Evolutionary conservation across 371 early-diverging fungal genomes (phyloP).

Genomic region (Mortierella sp.): DNA sequence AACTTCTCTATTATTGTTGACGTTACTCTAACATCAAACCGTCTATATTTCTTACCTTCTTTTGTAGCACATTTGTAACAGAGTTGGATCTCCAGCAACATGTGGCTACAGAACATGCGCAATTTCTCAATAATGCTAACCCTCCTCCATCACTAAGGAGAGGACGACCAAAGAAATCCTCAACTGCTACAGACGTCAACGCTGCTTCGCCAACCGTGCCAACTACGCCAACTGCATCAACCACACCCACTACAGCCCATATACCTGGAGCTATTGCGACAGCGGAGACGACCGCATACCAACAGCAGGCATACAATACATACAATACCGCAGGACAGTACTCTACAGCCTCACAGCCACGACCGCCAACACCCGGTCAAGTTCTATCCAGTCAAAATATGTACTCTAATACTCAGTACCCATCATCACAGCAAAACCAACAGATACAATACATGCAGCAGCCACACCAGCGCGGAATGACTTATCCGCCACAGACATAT

Average conservation of each 20-base stretch:
- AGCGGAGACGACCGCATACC: conserved; percentile 1
- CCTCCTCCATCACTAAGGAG: conserved; percentile 27
- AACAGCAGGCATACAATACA: conserved; percentile 12
- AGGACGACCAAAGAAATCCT: conserved; percentile 31
- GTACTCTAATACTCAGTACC: conserved; percentile 18
- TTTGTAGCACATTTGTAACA: conserved; percentile 25
- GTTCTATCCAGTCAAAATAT: conserved; percentile 12
- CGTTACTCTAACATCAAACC: too few species aligned
- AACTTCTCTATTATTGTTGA: too few species aligned
- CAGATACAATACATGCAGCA: conserved; percentile 32
- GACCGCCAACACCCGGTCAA: conserved; percentile 20
- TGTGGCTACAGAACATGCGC: conserved; percentile 47
- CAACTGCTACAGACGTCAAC: conserved; percentile 1
- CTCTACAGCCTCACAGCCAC: conserved; percentile 8
- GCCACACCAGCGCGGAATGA: conserved; percentile 27
- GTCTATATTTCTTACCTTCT: background rate
- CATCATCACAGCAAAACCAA: conserved; percentile 19
- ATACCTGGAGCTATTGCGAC: background rate
- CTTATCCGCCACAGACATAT: conserved; percentile 30
- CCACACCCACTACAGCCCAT: background rate
- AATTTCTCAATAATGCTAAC: conserved; percentile 13
- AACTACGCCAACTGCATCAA: conserved; percentile 4
- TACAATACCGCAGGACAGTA: conserved; percentile 20
- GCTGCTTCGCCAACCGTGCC: conserved; percentile 1
- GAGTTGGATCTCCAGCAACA: conserved; percentile 42